phyloP scores from a whole-genome alignment of 2,329 filamentous ascomycete genomes.

The Cercospora janseana region DNA sequence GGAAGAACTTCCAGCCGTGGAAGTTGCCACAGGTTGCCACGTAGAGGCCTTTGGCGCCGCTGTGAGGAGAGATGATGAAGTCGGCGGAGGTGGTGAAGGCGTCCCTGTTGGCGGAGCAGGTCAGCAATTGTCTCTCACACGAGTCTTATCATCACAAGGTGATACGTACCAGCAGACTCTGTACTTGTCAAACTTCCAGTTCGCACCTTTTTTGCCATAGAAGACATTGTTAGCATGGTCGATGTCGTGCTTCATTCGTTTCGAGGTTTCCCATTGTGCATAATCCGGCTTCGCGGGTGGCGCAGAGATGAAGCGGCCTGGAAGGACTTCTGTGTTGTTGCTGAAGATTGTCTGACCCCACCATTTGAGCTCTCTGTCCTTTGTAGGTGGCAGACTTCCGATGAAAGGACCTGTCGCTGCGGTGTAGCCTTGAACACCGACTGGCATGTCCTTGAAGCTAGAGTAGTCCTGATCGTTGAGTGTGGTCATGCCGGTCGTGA shows the following conservation, averaged over 20 bases:
- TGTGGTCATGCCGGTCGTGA: constrained; percentile 49
- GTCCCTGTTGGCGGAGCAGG: constrained; percentile 50
- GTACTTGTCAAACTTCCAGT: constrained; percentile 61
- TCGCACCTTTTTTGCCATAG: constrained; percentile 56
- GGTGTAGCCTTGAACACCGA: constrained; percentile 48
- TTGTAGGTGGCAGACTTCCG: constrained; percentile 57
- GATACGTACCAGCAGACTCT: constrained; percentile 66
- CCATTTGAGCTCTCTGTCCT: constrained; percentile 53
- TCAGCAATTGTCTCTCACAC: neutral
- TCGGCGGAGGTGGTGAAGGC: constrained; percentile 60
- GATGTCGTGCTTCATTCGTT: constrained; percentile 58
- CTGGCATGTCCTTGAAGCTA: constrained; percentile 44
- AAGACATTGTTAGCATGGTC: constrained; percentile 57
- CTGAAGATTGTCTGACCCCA: constrained; percentile 62
- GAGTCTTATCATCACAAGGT: neutral
- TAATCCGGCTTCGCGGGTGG: constrained; percentile 59
- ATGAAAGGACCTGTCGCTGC: constrained; percentile 49
- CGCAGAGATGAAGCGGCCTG: constrained; percentile 56
- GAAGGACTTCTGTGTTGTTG: constrained; percentile 54
- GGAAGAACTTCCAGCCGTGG: constrained; percentile 42
- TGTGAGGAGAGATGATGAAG: constrained; percentile 50
- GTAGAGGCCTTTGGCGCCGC: constrained; percentile 43
- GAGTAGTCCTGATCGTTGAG: constrained; percentile 40
- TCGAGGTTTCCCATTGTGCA: constrained; percentile 61
- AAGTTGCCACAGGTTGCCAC: constrained; percentile 48